phyloP scores from a whole-genome alignment of 768 basidiomycete species.

The Lyophyllum shimeji region DNA sequence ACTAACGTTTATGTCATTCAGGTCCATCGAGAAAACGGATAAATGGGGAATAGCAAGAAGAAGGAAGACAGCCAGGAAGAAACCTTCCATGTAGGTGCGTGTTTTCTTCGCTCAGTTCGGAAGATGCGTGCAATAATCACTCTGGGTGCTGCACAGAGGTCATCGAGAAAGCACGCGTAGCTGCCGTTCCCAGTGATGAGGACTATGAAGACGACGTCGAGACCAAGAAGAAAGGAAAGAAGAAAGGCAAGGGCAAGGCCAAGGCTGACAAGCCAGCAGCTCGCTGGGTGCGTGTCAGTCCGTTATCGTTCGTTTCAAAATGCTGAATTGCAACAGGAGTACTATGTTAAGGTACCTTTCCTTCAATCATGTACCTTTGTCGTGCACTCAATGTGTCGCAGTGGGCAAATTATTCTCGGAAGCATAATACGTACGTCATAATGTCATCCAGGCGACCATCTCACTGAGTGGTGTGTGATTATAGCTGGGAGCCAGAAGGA shows the following conservation, averaged over 20 bases:
- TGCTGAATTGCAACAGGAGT: conserved; percentile 45
- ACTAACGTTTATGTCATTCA: no score
- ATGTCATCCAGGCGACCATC: no score
- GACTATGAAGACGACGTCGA: conserved; percentile 9
- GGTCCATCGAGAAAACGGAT: not conserved
- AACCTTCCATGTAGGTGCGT: conserved; percentile 50
- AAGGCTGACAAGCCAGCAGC: conserved; percentile 18
- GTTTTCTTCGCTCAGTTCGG: not conserved
- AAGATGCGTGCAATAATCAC: not conserved
- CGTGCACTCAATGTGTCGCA: conserved; percentile 23
- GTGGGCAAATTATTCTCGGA: conserved; percentile 62
- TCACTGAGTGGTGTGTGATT: no score
- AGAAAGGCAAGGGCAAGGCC: not conserved
- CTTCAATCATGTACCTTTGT: not conserved
- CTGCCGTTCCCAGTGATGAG: conserved; percentile 15
- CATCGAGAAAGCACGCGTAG: conserved; percentile 50
- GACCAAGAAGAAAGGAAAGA: not conserved
- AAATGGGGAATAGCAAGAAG: not conserved
- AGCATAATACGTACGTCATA: no score
- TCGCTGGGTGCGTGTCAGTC: conserved; percentile 47
- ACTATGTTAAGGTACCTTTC: conserved; percentile 60
- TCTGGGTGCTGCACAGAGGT: conserved; percentile 44
- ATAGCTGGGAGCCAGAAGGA: conserved; percentile 68
- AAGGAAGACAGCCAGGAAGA: conserved; percentile 13
- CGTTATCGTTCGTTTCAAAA: not conserved